phyloP scores from a whole-genome alignment of 768 basidiomycete genomes.

The Tremella yokohamensis region DNA sequence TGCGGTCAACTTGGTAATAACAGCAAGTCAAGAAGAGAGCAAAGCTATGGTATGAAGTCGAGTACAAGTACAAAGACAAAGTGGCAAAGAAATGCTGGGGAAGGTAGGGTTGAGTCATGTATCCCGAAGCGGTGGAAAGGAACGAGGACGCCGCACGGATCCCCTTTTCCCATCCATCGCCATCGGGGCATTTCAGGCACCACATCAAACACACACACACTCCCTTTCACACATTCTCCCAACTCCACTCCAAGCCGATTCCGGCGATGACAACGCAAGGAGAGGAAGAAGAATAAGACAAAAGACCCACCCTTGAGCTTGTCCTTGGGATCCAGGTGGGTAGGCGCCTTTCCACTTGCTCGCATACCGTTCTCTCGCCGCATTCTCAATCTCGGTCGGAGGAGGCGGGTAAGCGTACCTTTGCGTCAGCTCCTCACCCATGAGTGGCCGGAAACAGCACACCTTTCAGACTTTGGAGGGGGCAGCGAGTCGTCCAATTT shows the following conservation, averaged over 20 bases:
- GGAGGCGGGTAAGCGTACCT: conserved; percentile 37
- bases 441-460: conserved; percentile 2
- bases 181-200: background rate
- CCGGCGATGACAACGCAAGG: too few species aligned
- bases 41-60: background rate
- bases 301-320: background rate
- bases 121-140: background rate
- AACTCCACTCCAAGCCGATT: conserved; percentile 5
- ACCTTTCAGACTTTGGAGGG: conserved; percentile 30
- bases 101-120: background rate
- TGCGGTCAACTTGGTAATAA: background rate
- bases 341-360: conserved; percentile 6
- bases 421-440: background rate
- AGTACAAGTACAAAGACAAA: conserved; percentile 3
- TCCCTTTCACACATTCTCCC: background rate
- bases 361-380: conserved; percentile 24
- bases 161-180: background rate
- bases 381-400: conserved; percentile 26
- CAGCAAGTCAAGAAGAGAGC: background rate
- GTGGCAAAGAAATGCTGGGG: background rate
- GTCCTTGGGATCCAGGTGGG: conserved; percentile 2
- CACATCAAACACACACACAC: background rate
- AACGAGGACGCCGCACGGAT: background rate
- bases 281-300: background rate
- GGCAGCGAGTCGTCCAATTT: conserved; percentile 16